A percentile compares a stretch with the other conserved stretches of the same genome.
Conservation (phyloP, 2,329 filamentous ascomycete species). For the Talaromyces islandicus region DNA sequence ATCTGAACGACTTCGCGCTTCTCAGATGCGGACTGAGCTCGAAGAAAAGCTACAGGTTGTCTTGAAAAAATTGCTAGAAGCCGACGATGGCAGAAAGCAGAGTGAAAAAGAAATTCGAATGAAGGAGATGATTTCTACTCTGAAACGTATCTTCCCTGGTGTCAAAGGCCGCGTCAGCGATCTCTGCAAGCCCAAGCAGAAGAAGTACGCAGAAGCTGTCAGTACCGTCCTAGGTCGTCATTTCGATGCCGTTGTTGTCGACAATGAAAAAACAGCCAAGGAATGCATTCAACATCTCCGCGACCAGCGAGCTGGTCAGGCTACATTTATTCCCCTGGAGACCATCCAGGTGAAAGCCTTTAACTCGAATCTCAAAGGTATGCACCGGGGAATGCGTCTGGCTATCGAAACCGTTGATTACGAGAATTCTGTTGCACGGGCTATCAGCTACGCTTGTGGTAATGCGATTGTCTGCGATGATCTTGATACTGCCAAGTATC, state of each 20-base stretch:
- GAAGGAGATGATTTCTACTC: slow-evolving; percentile 75
- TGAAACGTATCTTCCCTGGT: slow-evolving; percentile 87
- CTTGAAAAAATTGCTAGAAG: slow-evolving; percentile 72
- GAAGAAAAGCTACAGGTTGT: slow-evolving; percentile 87
- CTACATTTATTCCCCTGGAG: slow-evolving; percentile 93
- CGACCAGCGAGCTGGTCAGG: slow-evolving; percentile 77
- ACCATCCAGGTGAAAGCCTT: slow-evolving; percentile 93
- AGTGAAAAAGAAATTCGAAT: slow-evolving; percentile 72
- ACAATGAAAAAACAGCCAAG: slow-evolving; percentile 87
- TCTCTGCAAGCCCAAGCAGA: slow-evolving; percentile 92
- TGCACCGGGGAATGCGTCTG: slow-evolving; percentile 73
- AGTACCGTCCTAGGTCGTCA: slow-evolving; percentile 87
- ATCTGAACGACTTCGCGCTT: slow-evolving; percentile 74
- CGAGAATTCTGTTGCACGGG: slow-evolving; percentile 78
- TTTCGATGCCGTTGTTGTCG: slow-evolving; percentile 90
- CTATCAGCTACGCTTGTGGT: slow-evolving; percentile 90
- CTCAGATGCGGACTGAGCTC: slow-evolving; percentile 77
- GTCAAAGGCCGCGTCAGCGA: slow-evolving; percentile 87
- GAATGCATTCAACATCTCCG: slow-evolving; percentile 94
- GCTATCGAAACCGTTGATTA: slow-evolving; percentile 97
- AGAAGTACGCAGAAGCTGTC: slow-evolving; percentile 91
- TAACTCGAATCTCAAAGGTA: slow-evolving; percentile 84
- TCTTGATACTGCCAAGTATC: slow-evolving; percentile 76
- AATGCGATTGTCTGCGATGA: slow-evolving; percentile 92
- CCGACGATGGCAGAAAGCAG: slow-evolving; percentile 77